These are phyloP conservation scores for Cryptomeria japonica DNA, from an alignment of 75 land plant species.

Conservation along the genomic window DNA sequence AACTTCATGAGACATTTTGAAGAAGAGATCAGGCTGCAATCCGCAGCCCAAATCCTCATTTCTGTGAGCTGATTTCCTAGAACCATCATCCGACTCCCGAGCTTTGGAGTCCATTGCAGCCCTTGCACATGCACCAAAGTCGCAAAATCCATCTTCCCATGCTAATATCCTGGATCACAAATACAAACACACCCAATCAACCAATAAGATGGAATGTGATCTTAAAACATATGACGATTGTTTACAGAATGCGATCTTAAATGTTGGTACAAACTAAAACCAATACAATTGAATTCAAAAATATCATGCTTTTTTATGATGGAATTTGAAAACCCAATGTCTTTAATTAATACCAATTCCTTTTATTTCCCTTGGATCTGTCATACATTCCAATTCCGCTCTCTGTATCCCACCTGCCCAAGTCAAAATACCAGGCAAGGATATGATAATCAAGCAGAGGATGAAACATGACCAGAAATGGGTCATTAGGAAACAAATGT, in stretches of 20 bases:
- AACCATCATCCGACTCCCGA: background rate
- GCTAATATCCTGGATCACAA: conserved; percentile 32
- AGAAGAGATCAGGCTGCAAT: conserved; percentile 46
- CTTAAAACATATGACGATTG: too few relatives aligned
- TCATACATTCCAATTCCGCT: conserved; percentile 27
- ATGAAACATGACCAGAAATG: too few relatives aligned
- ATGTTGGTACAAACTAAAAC: too few relatives aligned
- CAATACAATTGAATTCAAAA: too few relatives aligned
- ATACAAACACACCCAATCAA: conserved; percentile 18
- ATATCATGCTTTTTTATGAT: too few relatives aligned
- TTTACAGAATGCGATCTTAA: too few relatives aligned
- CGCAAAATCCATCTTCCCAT: conserved; percentile 58
- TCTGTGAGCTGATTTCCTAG: background rate
- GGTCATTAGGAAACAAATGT: too few relatives aligned
- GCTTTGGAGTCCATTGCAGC: conserved; percentile 5
- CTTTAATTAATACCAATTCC: conserved; percentile 33
- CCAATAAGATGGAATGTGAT: conserved; percentile 9
- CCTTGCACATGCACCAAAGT: conserved; percentile 11
- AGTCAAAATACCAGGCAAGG: background rate
- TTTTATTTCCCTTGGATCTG: conserved; percentile 55
- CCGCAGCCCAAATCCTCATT: conserved; percentile 8
- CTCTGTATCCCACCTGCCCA: conserved; percentile 46
- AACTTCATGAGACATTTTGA: conserved; percentile 60
- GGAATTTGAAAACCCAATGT: too few relatives aligned
- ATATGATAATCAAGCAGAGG: background rate